phyloP scores from a whole-genome alignment of 1,284 basidiomycete genomes.

The Lentinula novae-zelandiae region DNA sequence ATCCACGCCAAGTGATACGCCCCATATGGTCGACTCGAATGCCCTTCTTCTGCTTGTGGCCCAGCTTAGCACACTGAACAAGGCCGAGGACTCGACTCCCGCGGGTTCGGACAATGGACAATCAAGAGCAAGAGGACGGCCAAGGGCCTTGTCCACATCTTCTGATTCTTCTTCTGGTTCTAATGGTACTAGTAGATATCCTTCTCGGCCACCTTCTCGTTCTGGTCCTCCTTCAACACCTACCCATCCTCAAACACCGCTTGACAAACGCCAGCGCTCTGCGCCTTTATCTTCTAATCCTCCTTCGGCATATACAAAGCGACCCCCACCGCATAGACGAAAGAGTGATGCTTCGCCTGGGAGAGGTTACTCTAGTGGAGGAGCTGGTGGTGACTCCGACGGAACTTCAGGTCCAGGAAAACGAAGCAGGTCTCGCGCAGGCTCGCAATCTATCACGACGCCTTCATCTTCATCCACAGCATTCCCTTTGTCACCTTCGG shows the following conservation, averaged over 20 bases:
- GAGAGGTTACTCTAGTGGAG: conserved; percentile 5
- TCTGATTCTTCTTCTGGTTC: conserved; percentile 9
- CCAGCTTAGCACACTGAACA: not conserved
- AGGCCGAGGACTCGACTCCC: not conserved
- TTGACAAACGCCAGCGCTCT: conserved; percentile 13
- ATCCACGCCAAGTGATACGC: not conserved
- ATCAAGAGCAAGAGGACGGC: not conserved
- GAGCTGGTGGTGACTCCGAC: conserved; percentile 3
- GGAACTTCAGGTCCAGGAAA: not conserved
- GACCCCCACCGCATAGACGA: conserved; percentile 10
- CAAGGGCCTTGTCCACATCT: not conserved
- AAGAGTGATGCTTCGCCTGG: conserved; percentile 11
- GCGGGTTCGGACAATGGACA: not conserved
- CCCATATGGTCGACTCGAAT: not conserved
- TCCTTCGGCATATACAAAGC: conserved; percentile 7
- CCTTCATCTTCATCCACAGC: conserved; percentile 36
- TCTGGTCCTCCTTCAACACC: conserved; percentile 10
- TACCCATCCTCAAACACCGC: conserved; percentile 7
- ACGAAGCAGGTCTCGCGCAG: conserved; percentile 4
- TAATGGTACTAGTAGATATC: conserved; percentile 9
- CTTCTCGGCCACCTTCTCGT: conserved; percentile 13
- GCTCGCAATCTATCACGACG: conserved; percentile 18
- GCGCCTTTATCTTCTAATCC: conserved; percentile 10
- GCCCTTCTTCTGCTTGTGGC: not conserved
- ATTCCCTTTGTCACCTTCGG: conserved; percentile 30